Conservation (phyloP, 208 protist species). For the Wallacemonas sp. region DNA sequence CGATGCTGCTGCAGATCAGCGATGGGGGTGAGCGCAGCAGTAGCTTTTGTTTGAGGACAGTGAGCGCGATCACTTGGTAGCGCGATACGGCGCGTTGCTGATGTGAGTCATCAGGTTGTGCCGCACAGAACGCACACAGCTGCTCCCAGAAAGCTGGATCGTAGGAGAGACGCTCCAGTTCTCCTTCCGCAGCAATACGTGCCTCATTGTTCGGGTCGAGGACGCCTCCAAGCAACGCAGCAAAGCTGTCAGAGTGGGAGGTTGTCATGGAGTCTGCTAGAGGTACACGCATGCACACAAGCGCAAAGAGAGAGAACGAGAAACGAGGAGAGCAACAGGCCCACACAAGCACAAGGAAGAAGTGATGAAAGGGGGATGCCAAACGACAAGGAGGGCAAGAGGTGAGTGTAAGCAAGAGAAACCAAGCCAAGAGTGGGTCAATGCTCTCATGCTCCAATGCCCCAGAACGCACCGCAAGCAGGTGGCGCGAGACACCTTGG, state of each 20-base stretch:
- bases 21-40: not conserved
- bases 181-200: slow-evolving; percentile 38
- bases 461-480: no score
- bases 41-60: slow-evolving; percentile 49
- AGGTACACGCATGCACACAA: no score
- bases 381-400: no score
- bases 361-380: no score
- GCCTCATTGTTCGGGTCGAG: slow-evolving; percentile 51
- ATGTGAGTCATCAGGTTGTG: not conserved
- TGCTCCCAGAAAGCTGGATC: slow-evolving; percentile 14
- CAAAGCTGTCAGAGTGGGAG: slow-evolving; percentile 1
- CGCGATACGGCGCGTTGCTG: not conserved
- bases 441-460: no score
- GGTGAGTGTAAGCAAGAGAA: no score
- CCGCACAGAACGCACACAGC: not conserved
- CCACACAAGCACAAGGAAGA: no score
- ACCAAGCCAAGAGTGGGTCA: no score
- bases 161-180: slow-evolving; percentile 33
- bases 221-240: slow-evolving; percentile 33
- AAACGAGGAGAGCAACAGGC: no score
- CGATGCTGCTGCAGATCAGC: slow-evolving; percentile 22
- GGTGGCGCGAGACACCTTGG: no score
- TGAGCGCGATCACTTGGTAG: slow-evolving; percentile 38
- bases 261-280: not conserved
- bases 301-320: slow-evolving; percentile 14